Evolutionary conservation across 176 grass and related monocot genomes (phyloP).

Genomic region (Calamus simplicifolius): DNA sequence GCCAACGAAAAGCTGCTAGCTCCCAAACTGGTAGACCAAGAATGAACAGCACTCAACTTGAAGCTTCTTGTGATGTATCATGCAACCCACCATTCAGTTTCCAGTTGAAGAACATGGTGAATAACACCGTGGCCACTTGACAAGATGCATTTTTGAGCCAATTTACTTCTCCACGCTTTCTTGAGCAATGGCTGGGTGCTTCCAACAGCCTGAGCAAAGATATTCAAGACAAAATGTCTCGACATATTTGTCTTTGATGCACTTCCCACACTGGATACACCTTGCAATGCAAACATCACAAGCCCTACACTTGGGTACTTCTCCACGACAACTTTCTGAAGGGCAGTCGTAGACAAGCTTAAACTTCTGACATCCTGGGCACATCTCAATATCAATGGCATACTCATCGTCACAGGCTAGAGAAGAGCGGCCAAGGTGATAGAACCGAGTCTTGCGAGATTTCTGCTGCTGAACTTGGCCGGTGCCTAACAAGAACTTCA

Average conservation of each 20-base stretch:
- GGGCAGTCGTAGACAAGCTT: constrained; percentile 83
- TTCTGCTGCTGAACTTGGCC: constrained; percentile 31
- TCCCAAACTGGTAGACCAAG: too few relatives aligned
- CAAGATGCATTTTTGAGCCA: too few relatives aligned
- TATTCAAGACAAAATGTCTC: constrained; percentile 67
- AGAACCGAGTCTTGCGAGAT: constrained; percentile 32
- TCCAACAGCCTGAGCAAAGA: constrained; percentile 45
- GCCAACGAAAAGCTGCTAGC: too few relatives aligned
- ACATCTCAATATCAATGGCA: constrained; percentile 74
- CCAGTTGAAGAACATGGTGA: too few relatives aligned
- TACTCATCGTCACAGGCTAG: constrained; percentile 42
- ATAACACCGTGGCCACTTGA: too few relatives aligned
- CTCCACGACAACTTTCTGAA: constrained; percentile 36
- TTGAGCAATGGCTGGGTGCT: not conserved
- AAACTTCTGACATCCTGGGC: constrained; percentile 60
- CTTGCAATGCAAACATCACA: constrained; percentile 67
- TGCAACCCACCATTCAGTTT: too few relatives aligned
- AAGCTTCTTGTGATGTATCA: too few relatives aligned
- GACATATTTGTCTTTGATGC: constrained; percentile 40
- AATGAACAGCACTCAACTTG: too few relatives aligned
- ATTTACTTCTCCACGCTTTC: not conserved
- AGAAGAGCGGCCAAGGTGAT: constrained; percentile 37
- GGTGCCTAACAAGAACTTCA: constrained; percentile 41
- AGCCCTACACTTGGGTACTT: constrained; percentile 44
- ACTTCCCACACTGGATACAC: constrained; percentile 67